Evolutionary conservation across 768 basidiomycete genomes (phyloP).

Genomic region (Mycena crocata): DNA sequence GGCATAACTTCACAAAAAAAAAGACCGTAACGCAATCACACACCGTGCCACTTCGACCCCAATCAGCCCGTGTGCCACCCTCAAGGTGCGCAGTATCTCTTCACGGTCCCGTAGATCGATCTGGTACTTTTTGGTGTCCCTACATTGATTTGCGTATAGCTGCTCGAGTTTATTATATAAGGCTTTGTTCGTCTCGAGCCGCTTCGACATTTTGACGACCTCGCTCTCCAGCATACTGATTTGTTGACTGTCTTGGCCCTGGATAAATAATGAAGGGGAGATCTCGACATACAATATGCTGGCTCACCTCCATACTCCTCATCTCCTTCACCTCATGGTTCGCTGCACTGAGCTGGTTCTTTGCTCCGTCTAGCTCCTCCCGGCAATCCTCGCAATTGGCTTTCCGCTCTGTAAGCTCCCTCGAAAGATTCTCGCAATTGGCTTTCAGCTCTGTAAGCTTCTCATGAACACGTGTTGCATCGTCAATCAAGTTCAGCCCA

Average conservation of each 20-base stretch:
- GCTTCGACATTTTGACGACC: constrained; percentile 78
- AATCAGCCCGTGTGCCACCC: constrained; percentile 69
- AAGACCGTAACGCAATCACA: too few species aligned
- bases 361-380: constrained; percentile 78
- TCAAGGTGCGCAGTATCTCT: constrained; percentile 72
- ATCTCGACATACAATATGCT: neutral
- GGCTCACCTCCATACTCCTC: constrained; percentile 83
- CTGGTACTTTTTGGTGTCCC: constrained; percentile 83
- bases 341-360: constrained; percentile 79
- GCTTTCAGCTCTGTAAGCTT: too few species aligned
- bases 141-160: constrained; percentile 90
- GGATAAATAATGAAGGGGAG: constrained; percentile 22
- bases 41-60: constrained; percentile 75
- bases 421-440: too few species aligned
- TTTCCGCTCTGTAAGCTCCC: constrained; percentile 81
- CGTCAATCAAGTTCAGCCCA: too few species aligned
- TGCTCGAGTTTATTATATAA: constrained; percentile 84
- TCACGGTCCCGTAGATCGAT: constrained; percentile 81
- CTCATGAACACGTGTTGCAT: too few species aligned
- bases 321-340: constrained; percentile 96
- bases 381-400: constrained; percentile 85
- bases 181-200: constrained; percentile 76
- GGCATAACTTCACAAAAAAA: too few species aligned
- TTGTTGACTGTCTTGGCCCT: constrained; percentile 72
- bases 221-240: constrained; percentile 82